These are phyloP conservation scores for Neurospora discreta DNA, from an alignment of 495 filamentous ascomycete species.

Conservation along the genomic window DNA sequence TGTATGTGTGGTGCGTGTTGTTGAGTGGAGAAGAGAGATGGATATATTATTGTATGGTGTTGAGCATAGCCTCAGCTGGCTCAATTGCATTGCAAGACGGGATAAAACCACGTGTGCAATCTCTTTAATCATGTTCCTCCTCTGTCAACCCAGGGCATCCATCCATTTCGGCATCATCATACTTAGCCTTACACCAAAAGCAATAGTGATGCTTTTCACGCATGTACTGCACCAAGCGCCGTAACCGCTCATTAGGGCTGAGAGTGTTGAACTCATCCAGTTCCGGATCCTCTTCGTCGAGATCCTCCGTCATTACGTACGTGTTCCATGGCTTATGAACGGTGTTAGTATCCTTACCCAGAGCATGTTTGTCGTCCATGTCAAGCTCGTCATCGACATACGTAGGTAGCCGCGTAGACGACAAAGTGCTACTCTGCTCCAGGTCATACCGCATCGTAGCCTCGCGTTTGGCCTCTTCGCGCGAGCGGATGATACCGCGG, in stretches of 20 bases:
- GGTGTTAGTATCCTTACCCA: constrained; percentile 19
- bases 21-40: not conserved
- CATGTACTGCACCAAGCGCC: constrained; percentile 53
- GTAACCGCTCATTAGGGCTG: constrained; percentile 50
- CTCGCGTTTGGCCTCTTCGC: constrained; percentile 61
- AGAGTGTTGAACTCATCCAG: constrained; percentile 73
- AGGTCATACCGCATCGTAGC: constrained; percentile 57
- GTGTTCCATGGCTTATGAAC: constrained; percentile 17
- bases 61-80: not conserved
- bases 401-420: constrained; percentile 30
- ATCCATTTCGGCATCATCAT: constrained; percentile 60
- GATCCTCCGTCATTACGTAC: constrained; percentile 49
- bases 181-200: constrained; percentile 90
- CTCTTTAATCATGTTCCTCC: constrained; percentile 72
- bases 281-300: constrained; percentile 76
- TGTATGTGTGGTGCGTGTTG: not conserved
- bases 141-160: constrained; percentile 85
- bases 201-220: constrained; percentile 69
- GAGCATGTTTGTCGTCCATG: constrained; percentile 36
- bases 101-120: not conserved
- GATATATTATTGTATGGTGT: not conserved
- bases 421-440: constrained; percentile 40
- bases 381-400: constrained; percentile 45
- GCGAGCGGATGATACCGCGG: constrained; percentile 56
- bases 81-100: not conserved